Conservation (phyloP, 2,329 filamentous ascomycete species). For the Penicillium sp. region DNA sequence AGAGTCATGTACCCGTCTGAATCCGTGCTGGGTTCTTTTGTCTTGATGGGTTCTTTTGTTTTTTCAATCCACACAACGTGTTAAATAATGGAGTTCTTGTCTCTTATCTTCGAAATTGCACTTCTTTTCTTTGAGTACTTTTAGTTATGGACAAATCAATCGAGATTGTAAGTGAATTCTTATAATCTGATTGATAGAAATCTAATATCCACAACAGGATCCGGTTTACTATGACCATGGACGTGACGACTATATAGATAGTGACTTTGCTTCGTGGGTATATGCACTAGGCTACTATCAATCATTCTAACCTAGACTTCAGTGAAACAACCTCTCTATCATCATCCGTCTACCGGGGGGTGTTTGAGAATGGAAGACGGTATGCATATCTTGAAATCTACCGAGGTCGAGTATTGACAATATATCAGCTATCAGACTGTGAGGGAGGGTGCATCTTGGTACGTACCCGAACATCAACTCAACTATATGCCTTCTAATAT, state of each 20-base stretch:
- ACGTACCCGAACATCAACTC: not conserved
- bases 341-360: constrained; percentile 1
- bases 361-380: constrained; percentile 9
- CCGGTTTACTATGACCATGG: not conserved
- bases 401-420: not conserved
- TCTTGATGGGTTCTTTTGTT: not conserved
- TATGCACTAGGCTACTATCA: not conserved
- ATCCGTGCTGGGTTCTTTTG: not conserved
- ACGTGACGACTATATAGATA: not conserved
- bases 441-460: constrained; percentile 7
- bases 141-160: not conserved
- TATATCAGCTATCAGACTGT: constrained; percentile 3
- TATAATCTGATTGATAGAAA: too few relatives aligned
- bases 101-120: not conserved
- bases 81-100: not conserved
- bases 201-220: constrained; percentile 11
- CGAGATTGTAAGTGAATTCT: not conserved
- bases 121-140: not conserved
- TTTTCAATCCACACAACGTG: not conserved
- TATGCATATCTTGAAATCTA: not conserved
- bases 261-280: constrained; percentile 4
- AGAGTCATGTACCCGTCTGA: not conserved
- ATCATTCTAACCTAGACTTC: not conserved
- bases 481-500: not conserved
- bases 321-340: constrained; percentile 7